A percentile compares a stretch with the other conserved stretches of the same genome.
phyloP scores from a whole-genome alignment of 768 basidiomycete species.

The Tylopilus subfusipes region DNA sequence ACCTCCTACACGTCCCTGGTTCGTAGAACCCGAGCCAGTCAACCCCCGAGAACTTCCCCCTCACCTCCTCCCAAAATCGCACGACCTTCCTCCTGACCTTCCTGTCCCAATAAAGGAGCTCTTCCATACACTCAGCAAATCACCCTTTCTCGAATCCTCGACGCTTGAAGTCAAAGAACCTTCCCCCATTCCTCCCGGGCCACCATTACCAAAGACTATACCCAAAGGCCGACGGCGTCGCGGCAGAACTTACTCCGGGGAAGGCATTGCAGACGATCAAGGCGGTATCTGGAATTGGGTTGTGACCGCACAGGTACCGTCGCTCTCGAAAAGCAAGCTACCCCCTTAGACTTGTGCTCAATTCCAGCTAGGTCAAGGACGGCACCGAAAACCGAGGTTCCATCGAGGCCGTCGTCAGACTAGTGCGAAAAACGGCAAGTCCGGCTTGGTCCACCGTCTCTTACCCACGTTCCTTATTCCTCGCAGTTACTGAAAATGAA shows the following conservation, averaged over 20 bases:
- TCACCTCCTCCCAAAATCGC: conserved; percentile 28
- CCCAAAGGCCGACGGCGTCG: conserved; percentile 64
- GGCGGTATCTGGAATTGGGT: conserved; percentile 76
- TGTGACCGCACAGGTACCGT: conserved; percentile 62
- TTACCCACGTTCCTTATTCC: conserved; percentile 8
- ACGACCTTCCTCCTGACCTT: conserved; percentile 44
- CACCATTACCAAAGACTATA: conserved; percentile 50
- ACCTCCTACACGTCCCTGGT: conserved; percentile 51
- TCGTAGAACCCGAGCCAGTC: conserved; percentile 49
- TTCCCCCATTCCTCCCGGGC: conserved; percentile 48
- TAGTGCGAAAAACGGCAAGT: conserved; percentile 68
- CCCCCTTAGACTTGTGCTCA: not conserved
- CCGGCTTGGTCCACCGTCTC: not conserved
- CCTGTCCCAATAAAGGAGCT: conserved; percentile 53
- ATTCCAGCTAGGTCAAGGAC: conserved; percentile 63
- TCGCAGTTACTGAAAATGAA: conserved; percentile 52
- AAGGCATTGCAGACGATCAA: conserved; percentile 50
- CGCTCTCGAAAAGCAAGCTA: not conserved
- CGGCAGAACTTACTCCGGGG: conserved; percentile 65
- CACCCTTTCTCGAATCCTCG: conserved; percentile 66
- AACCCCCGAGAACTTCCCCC: conserved; percentile 20
- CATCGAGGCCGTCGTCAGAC: conserved; percentile 69
- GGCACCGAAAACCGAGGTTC: conserved; percentile 78
- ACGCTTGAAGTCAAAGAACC: conserved; percentile 55
- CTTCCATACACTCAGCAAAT: conserved; percentile 52